Conservation (phyloP, 1,139 yeast species). For the Blastobotrys elegans region DNA sequence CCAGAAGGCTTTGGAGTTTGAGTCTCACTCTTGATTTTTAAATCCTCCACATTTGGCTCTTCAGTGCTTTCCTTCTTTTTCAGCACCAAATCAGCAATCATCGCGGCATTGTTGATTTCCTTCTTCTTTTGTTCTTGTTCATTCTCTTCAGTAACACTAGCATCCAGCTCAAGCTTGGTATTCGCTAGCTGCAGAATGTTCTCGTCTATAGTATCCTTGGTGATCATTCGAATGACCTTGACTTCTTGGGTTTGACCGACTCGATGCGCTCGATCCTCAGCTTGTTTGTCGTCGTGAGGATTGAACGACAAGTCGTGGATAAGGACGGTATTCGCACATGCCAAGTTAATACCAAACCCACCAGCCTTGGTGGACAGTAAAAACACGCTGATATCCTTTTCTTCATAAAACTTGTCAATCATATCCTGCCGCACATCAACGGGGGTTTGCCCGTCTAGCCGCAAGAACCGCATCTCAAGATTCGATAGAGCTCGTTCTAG, state of each 20-base stretch:
- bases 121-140: slow-evolving; percentile 42
- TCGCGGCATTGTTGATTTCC: slow-evolving; percentile 42
- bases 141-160: slow-evolving; percentile 47
- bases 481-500: slow-evolving; percentile 69
- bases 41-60: background rate
- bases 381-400: slow-evolving; percentile 76
- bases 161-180: slow-evolving; percentile 84
- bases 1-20: background rate
- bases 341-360: slow-evolving; percentile 94
- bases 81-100: slow-evolving; percentile 47
- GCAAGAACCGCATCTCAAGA: slow-evolving; percentile 63
- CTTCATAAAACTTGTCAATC: slow-evolving; percentile 84
- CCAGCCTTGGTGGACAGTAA: slow-evolving; percentile 93
- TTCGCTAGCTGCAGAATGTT: slow-evolving; percentile 81
- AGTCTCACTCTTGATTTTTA: background rate
- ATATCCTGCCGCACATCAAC: slow-evolving; percentile 91
- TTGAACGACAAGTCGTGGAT: slow-evolving; percentile 92
- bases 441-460: slow-evolving; percentile 90
- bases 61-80: background rate
- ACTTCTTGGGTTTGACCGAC: slow-evolving; percentile 94
- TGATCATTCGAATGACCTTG: slow-evolving; percentile 68
- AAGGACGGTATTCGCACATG: slow-evolving; percentile 90
- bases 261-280: slow-evolving; percentile 97
- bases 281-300: slow-evolving; percentile 98
- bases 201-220: slow-evolving; percentile 78